These are phyloP conservation scores for Debaryomycetaceae sp. DNA, from an alignment of 1,139 yeast genomes.

Conservation along the genomic window DNA sequence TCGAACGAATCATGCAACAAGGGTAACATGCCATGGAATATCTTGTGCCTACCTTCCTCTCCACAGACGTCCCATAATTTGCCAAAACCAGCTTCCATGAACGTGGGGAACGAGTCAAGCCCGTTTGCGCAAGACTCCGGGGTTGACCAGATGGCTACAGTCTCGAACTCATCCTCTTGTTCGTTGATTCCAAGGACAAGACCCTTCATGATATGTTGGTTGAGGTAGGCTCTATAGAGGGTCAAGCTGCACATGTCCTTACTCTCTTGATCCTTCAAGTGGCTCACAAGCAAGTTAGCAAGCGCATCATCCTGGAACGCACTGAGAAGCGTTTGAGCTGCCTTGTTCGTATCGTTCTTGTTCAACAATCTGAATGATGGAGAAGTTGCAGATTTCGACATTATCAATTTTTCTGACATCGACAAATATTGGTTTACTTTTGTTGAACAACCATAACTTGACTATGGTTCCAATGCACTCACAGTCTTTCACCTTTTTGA, in stretches of 20 bases:
- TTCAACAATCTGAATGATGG: slow-evolving; percentile 25
- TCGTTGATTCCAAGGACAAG: slow-evolving; percentile 49
- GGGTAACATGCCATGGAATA: slow-evolving; percentile 56
- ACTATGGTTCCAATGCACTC: neutral
- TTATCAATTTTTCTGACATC: neutral
- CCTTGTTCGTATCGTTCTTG: slow-evolving; percentile 47
- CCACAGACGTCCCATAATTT: slow-evolving; percentile 51
- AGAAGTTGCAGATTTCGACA: neutral
- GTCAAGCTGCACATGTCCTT: slow-evolving; percentile 40
- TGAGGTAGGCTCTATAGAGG: slow-evolving; percentile 54
- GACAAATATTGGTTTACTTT: neutral
- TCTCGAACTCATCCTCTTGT: slow-evolving; percentile 48
- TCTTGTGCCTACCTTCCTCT: slow-evolving; percentile 49
- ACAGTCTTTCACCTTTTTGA: neutral
- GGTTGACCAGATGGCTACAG: slow-evolving; percentile 60
- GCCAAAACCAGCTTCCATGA: slow-evolving; percentile 57
- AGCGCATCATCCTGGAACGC: slow-evolving; percentile 54
- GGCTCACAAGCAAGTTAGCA: slow-evolving; percentile 45
- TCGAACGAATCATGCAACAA: slow-evolving; percentile 51
- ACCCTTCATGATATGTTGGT: slow-evolving; percentile 57
- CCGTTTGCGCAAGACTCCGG: slow-evolving; percentile 47
- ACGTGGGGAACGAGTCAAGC: slow-evolving; percentile 46
- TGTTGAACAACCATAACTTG: slow-evolving; percentile 3
- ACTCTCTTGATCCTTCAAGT: slow-evolving; percentile 32
- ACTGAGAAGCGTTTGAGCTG: slow-evolving; percentile 49